Evolutionary conservation across 1,139 yeast species (phyloP), one percentile per base, ranked within the genome.

Genomic region (Scheffersomyces parashehatae): DNA sequence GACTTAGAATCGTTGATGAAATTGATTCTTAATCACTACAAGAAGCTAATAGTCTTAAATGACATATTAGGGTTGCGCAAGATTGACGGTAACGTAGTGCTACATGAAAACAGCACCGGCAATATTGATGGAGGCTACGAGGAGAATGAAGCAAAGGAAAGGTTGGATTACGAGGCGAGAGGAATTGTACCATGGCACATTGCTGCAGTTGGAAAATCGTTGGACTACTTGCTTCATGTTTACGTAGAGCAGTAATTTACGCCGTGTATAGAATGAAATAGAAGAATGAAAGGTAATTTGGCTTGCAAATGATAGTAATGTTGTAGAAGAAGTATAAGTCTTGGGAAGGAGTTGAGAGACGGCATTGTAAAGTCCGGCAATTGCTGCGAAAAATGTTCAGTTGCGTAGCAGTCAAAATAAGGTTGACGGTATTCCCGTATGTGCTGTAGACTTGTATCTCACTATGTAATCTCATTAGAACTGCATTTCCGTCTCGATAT

Each of bases 111-210:
- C 26, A 29, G 41, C 33, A 29, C 39, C 42, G 47, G 46, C 15
- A 41, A 46, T 29, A 12, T 33, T 6, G 29, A 36, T 11, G 45
- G 39, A 10, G 42, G 41, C 5, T 40, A 36, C 5, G 47, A 42
- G 16, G 40, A 28, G 42, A 28, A 42, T 35, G 15, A 42, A 34
- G 26, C 26, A 5, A 20, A 20, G 26, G 26, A 20, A 20, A 20
- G 26, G 26, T 38, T 41, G 37, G 41, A 46, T 10, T 51, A 47
- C 39, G 52, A 55, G 10, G 46, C 51, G 3, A 42, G 49, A 0
- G 60, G 63, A 1, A 40, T 72, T 13, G 68, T 84, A 2, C 97
- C 97, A n/a, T 87, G 95, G 89, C 96, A 89, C 62, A 75, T 88
- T 28, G 69, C 80, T 28, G 88, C 96, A 0, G 96, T 88, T 5